A percentile compares a stretch with the other conserved stretches of the same genome.
Evolutionary conservation across 2,329 filamentous ascomycete species (phyloP).

Genomic region (Sarocladium oryzae): DNA sequence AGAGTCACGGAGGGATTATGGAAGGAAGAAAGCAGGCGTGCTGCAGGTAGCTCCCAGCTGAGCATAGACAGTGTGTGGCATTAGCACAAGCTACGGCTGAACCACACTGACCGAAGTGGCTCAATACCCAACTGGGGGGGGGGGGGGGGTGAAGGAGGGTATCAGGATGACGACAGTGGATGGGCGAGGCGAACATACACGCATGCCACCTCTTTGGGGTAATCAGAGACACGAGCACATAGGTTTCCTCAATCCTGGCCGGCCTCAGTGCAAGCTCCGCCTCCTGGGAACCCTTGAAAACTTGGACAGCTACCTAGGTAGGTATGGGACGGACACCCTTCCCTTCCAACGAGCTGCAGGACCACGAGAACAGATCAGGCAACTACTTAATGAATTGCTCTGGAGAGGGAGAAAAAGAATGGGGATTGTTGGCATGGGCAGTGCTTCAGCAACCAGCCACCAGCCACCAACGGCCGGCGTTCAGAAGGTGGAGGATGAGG

Average conservation of each 20-base stretch:
- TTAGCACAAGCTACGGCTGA: too few relatives aligned
- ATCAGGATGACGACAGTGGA: conserved; percentile 2
- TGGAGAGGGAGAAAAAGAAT: not conserved
- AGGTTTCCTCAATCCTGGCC: too few relatives aligned
- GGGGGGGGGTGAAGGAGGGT: too few relatives aligned
- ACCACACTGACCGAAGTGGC: too few relatives aligned
- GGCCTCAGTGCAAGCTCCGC: too few relatives aligned
- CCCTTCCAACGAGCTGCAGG: not conserved
- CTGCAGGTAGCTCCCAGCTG: too few relatives aligned
- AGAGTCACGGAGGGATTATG: too few relatives aligned
- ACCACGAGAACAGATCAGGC: not conserved
- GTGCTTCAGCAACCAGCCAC: not conserved
- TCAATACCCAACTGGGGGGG: too few relatives aligned
- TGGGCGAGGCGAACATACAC: not conserved
- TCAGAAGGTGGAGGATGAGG: not conserved
- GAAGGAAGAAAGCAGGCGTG: too few relatives aligned
- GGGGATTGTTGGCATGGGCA: not conserved
- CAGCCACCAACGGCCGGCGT: not conserved
- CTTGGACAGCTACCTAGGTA: not conserved
- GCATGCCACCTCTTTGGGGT: not conserved
- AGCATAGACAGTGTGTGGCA: too few relatives aligned
- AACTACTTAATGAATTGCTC: not conserved
- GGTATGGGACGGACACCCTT: not conserved
- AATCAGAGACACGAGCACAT: too few relatives aligned
- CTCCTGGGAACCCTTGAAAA: too few relatives aligned